phyloP scores from a whole-genome alignment of 2,329 filamentous ascomycete species.

The Stagonosporopsis chrysanthemi region DNA sequence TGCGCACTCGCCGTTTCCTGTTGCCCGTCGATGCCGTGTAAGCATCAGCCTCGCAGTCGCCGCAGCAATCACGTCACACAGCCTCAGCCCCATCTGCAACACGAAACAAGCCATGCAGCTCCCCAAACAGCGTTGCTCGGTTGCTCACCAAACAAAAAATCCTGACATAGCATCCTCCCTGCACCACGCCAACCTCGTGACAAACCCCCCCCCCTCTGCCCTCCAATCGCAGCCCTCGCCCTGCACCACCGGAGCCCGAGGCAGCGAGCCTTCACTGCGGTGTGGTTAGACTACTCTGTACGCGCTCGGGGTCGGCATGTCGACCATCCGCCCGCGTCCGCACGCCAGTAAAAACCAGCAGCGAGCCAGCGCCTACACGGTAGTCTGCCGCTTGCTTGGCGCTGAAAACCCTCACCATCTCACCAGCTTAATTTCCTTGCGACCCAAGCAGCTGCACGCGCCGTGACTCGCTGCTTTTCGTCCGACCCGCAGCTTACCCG shows the following conservation, averaged over 20 bases:
- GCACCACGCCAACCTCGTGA: slow-evolving; percentile 6
- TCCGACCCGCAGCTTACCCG: slow-evolving; percentile 15
- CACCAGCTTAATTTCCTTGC: slow-evolving; percentile 13
- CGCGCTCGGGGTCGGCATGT: slow-evolving; percentile 37
- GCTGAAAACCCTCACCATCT: slow-evolving; percentile 10
- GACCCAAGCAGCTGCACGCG: slow-evolving; percentile 7
- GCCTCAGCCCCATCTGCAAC: slow-evolving; percentile 17
- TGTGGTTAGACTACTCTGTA: slow-evolving; percentile 26
- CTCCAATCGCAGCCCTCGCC: slow-evolving; percentile 22
- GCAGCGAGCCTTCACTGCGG: neutral
- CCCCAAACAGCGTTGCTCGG: neutral
- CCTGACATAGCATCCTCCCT: slow-evolving; percentile 8
- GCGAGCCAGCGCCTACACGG: slow-evolving; percentile 3
- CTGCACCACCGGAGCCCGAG: slow-evolving; percentile 18
- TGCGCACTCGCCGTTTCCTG: slow-evolving; percentile 11
- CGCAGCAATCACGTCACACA: slow-evolving; percentile 32
- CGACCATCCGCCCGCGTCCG: slow-evolving; percentile 27
- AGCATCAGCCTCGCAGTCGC: slow-evolving; percentile 27
- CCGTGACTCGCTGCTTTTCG: slow-evolving; percentile 18
- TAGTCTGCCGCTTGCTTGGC: slow-evolving; percentile 10
- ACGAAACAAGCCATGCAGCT: slow-evolving; percentile 11
- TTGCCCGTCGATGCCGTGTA: slow-evolving; percentile 9
- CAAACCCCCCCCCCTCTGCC: neutral
- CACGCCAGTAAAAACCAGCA: neutral
- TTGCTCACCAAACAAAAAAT: neutral